These are phyloP conservation scores for Zizania palustris DNA, from an alignment of 202 grass and related monocot species.

Conservation along the genomic window DNA sequence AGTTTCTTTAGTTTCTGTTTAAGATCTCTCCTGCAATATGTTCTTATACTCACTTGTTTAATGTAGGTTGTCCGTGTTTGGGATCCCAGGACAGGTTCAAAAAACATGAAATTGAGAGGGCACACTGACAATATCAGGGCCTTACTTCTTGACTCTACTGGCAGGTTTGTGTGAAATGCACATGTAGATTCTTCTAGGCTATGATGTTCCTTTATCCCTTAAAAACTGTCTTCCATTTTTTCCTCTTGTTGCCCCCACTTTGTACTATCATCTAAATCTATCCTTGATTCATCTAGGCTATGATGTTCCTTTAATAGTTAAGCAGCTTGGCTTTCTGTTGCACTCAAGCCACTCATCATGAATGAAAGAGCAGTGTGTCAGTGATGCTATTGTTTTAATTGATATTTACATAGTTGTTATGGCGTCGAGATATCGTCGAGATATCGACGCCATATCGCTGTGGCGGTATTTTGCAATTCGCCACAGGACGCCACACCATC, in stretches of 20 bases:
- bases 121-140: slow-evolving; percentile 95
- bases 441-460: too few relatives aligned
- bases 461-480: too few relatives aligned
- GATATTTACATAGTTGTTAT: too few relatives aligned
- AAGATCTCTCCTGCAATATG: slow-evolving; percentile 12
- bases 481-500: too few relatives aligned
- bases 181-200: slow-evolving; percentile 28
- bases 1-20: slow-evolving; percentile 16
- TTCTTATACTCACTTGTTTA: slow-evolving; percentile 25
- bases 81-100: slow-evolving; percentile 85
- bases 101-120: slow-evolving; percentile 91
- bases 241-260: not conserved
- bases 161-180: slow-evolving; percentile 66
- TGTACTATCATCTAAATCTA: not conserved
- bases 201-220: slow-evolving; percentile 26
- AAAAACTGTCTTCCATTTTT: not conserved
- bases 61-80: slow-evolving; percentile 88
- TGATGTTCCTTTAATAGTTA: too few relatives aligned
- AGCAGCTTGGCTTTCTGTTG: too few relatives aligned
- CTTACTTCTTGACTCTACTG: slow-evolving; percentile 92
- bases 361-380: too few relatives aligned
- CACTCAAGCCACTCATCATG: too few relatives aligned
- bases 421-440: too few relatives aligned
- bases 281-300: not conserved
- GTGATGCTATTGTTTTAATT: too few relatives aligned